These are phyloP conservation scores for Torulaspora gathmanii DNA, from an alignment of 805 yeast species.

Conservation along the genomic window DNA sequence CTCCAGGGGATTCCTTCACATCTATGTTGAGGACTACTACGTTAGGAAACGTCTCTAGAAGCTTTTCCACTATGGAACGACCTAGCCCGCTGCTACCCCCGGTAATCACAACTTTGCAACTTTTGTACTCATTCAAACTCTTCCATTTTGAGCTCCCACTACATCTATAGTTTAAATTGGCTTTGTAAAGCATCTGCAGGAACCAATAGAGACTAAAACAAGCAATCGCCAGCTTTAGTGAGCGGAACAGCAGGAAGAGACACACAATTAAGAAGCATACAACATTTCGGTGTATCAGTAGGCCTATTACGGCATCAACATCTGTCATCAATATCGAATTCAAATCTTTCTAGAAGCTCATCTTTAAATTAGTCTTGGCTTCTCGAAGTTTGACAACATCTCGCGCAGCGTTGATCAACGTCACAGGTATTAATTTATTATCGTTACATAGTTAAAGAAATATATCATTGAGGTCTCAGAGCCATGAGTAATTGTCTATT, in stretches of 20 bases:
- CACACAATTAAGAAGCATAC: conserved; percentile 19
- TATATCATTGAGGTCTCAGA: conserved; percentile 3
- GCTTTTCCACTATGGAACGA: conserved; percentile 19
- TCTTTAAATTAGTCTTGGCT: not conserved
- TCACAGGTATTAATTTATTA: not conserved
- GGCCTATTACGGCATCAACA: conserved; percentile 21
- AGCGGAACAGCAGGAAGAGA: conserved; percentile 7
- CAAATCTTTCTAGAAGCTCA: not conserved
- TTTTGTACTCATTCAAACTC: conserved; percentile 3
- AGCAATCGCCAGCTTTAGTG: not conserved
- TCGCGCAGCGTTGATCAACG: conserved; percentile 1
- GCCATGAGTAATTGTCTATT: conserved; percentile 54
- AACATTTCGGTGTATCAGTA: conserved; percentile 18
- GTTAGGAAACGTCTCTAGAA: conserved; percentile 20
- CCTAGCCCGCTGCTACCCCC: conserved; percentile 42
- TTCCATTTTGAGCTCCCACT: conserved; percentile 12
- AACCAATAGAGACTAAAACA: conserved; percentile 12
- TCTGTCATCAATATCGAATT: not conserved
- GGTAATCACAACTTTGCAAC: conserved; percentile 29
- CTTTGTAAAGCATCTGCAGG: conserved; percentile 4
- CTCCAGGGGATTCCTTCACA: conserved; percentile 7
- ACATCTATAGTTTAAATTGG: conserved; percentile 10
- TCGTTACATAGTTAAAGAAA: not conserved
- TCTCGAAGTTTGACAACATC: not conserved
- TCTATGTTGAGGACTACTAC: conserved; percentile 31